Evolutionary conservation across 2,329 filamentous ascomycete species (phyloP).

Genomic region (Ascocoryne sarcoides): DNA sequence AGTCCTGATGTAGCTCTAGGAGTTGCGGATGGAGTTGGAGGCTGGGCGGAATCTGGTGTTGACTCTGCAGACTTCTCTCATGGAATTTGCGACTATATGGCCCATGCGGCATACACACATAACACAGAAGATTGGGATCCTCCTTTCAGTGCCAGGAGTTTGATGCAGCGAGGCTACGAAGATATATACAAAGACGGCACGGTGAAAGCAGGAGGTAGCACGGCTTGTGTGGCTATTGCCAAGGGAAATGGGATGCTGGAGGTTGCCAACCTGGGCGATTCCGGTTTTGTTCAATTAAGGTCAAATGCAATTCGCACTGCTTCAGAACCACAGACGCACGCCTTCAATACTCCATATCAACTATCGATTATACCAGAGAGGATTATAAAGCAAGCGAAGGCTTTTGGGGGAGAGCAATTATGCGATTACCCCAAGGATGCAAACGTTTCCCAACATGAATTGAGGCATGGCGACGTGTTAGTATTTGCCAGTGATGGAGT

Average conservation of each 20-base stretch:
- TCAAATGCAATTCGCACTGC: conserved; percentile 77
- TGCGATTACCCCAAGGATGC: conserved; percentile 80
- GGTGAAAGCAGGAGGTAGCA: conserved; percentile 80
- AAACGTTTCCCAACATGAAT: conserved; percentile 63
- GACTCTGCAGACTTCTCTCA: conserved; percentile 95
- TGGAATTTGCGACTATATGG: conserved; percentile 89
- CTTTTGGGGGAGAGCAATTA: conserved; percentile 75
- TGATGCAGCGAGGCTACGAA: conserved; percentile 82
- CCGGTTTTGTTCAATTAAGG: conserved; percentile 80
- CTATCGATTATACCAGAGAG: conserved; percentile 77
- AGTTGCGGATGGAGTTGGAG: conserved; percentile 89
- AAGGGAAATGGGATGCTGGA: conserved; percentile 66
- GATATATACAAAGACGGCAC: conserved; percentile 64
- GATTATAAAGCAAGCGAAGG: conserved; percentile 68
- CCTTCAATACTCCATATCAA: conserved; percentile 96
- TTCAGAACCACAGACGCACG: conserved; percentile 84
- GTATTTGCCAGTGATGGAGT: conserved; percentile 91
- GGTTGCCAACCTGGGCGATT: conserved; percentile 91
- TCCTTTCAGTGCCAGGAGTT: conserved; percentile 50
- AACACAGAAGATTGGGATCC: conserved; percentile 21
- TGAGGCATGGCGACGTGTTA: conserved; percentile 89
- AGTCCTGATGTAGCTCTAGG: conserved; percentile 70
- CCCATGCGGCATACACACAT: conserved; percentile 49
- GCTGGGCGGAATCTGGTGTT: conserved; percentile 86
- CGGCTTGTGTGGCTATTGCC: conserved; percentile 79